Percentiles rank a stretch among this genome's conserved stretches.
Evolutionary conservation across 768 basidiomycete species (phyloP).

Genomic region (Tylopilus rubrobrunneus): DNA sequence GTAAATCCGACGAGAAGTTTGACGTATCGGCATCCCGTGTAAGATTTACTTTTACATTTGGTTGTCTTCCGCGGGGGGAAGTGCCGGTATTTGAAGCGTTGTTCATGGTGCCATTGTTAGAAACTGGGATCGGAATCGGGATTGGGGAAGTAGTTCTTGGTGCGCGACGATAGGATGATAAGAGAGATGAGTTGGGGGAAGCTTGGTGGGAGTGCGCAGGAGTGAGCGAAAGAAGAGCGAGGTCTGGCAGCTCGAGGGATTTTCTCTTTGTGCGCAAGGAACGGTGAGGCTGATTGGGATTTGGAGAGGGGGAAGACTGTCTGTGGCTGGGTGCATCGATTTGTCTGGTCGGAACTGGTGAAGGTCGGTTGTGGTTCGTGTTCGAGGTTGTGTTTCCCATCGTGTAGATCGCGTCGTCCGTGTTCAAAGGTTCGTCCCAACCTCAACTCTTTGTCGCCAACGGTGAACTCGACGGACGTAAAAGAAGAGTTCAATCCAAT

Average conservation of each 20-base stretch:
- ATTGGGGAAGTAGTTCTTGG: slow-evolving; percentile 45
- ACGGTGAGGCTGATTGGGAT: slow-evolving; percentile 45
- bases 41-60: slow-evolving; percentile 27
- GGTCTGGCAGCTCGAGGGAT: slow-evolving; percentile 74
- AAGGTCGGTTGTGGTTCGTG: slow-evolving; percentile 26
- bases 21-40: slow-evolving; percentile 24
- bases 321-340: slow-evolving; percentile 23
- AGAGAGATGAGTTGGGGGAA: slow-evolving; percentile 39
- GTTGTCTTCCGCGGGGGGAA: slow-evolving; percentile 33
- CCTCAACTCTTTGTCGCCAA: slow-evolving; percentile 17
- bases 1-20: slow-evolving; percentile 37
- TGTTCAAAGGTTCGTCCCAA: slow-evolving; percentile 8
- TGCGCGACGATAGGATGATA: slow-evolving; percentile 38
- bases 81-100: slow-evolving; percentile 34
- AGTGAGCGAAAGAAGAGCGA: slow-evolving; percentile 49
- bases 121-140: slow-evolving; percentile 42
- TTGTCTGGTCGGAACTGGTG: slow-evolving; percentile 20
- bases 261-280: slow-evolving; percentile 67
- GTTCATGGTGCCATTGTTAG: slow-evolving; percentile 36
- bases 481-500: slow-evolving; percentile 27
- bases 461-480: slow-evolving; percentile 31
- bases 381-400: slow-evolving; percentile 34
- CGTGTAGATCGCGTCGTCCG: slow-evolving; percentile 23
- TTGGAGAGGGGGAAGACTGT: slow-evolving; percentile 36
- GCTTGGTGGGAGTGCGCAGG: slow-evolving; percentile 35